Evolutionary conservation across 2,329 filamentous ascomycete genomes (phyloP).

Genomic region (Conoideocrella luteorostrata): DNA sequence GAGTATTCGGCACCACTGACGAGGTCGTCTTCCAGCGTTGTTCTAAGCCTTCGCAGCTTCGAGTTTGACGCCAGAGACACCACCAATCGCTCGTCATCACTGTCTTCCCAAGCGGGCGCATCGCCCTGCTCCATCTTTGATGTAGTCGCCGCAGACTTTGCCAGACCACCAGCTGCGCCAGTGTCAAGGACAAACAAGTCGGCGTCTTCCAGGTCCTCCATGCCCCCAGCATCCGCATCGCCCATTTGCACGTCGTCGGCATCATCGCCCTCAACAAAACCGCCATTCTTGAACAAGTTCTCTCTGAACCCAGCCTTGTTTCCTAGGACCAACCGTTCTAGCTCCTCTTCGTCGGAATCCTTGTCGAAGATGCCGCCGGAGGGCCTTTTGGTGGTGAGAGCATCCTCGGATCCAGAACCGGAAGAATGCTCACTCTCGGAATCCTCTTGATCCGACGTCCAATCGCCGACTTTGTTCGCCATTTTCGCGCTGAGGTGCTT

Average conservation of each 20-base stretch:
- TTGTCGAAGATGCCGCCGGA: constrained; percentile 47
- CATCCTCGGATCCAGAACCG: constrained; percentile 23
- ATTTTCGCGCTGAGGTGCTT: constrained; percentile 17
- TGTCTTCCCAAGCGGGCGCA: constrained; percentile 79
- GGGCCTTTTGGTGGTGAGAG: constrained; percentile 20
- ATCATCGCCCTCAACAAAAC: constrained; percentile 30
- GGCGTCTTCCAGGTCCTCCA: constrained; percentile 65
- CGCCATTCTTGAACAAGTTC: constrained; percentile 52
- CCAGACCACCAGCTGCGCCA: constrained; percentile 34
- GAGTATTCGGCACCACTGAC: constrained; percentile 83
- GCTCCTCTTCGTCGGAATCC: constrained; percentile 75
- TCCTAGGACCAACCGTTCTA: constrained; percentile 84
- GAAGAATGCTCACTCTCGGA: constrained; percentile 23
- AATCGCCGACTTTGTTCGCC: constrained; percentile 24
- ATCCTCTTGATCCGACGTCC: constrained; percentile 19
- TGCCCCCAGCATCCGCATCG: constrained; percentile 40
- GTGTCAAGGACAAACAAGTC: constrained; percentile 83
- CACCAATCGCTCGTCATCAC: constrained; percentile 82
- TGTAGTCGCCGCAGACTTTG: constrained; percentile 19
- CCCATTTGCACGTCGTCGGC: constrained; percentile 27
- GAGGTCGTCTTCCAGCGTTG: constrained; percentile 76
- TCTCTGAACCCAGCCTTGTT: constrained; percentile 76
- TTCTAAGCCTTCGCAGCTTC: constrained; percentile 74
- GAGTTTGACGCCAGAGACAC: constrained; percentile 70
- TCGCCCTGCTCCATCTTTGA: constrained; percentile 24